Base-by-base conservation (phyloP, 768 basidiomycete genomes). In the Suillus subalutaceus region DNA sequence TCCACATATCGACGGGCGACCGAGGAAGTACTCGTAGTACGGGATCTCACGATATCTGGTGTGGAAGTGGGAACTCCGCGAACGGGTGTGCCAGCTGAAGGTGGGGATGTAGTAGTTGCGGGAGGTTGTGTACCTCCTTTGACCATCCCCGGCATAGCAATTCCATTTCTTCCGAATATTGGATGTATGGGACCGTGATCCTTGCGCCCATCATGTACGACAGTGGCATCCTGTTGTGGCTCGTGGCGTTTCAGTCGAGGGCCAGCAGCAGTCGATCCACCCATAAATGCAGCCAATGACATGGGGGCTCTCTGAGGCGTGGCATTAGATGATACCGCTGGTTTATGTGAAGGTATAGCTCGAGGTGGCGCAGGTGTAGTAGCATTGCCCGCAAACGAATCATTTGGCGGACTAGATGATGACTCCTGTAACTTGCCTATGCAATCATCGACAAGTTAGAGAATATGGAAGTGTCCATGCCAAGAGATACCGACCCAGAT, bases 251-350 rank as follows among this genome's bases (percentile, higher is more conserved):
- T 93, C 52, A 94, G 82, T 44, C 89, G 83, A 4, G 92, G 92
- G 30, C 91, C 93, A 52, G 86, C 84, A 16, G 89, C 92, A 6
- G 26, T 60, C 35, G 82, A 85, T 8, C 93, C 92, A 44, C 93
- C 93, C 69, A 94, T 94, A 74, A 94, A 92, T 2, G 89, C 85
- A 0, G 93, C 92, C 35, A 94, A 83, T 3, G 93, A 94, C 10
- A 90, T 87, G 13, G 87, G 80, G 50, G 84, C 80, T 43, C 12
- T 60, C 26, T 30, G 10, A 3, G 82, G 67, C 62, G 78, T 82
- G 56, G 18, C 13, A 23, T 70, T 68, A 6, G 67, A 63, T 18
- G 66, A 58, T 53, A 68, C 46, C 4, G 46, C 26, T 44, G 63
- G 16, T 37, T 70, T 73, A 4, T 65, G 52, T 62, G 69, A 63